A percentile compares a stretch with the other conserved stretches of the same genome.
Evolutionary conservation across 805 yeast species (phyloP).

Genomic region (Torulaspora microellipsoides): DNA sequence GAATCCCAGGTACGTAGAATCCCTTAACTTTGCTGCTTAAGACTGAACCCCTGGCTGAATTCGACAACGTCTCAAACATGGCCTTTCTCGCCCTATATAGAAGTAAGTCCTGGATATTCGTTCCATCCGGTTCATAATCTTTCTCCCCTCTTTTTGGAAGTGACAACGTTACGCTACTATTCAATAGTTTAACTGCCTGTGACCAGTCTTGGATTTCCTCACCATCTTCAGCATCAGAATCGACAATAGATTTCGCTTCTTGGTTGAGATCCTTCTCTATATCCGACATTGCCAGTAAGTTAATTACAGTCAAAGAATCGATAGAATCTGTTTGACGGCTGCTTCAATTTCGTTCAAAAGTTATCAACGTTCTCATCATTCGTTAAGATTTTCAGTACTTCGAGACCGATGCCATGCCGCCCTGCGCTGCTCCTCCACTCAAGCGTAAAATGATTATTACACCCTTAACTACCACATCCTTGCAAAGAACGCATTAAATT

Average conservation of each 20-base stretch:
- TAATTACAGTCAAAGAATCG: not conserved
- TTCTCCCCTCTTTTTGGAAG: constrained; percentile 75
- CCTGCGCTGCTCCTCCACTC: not conserved
- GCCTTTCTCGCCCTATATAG: constrained; percentile 55
- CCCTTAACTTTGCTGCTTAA: constrained; percentile 50
- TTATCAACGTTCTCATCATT: no score
- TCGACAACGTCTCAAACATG: constrained; percentile 65
- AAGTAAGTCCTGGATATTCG: constrained; percentile 44
- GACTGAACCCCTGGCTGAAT: constrained; percentile 43
- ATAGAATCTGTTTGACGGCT: no score
- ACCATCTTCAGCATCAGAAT: constrained; percentile 34
- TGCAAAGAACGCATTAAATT: not conserved
- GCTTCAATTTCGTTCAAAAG: no score
- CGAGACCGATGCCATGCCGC: no score
- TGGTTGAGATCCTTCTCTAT: not conserved
- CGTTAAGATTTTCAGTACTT: no score
- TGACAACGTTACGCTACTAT: constrained; percentile 15
- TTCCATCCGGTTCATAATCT: constrained; percentile 81
- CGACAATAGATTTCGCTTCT: not conserved
- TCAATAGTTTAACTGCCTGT: constrained; percentile 30
- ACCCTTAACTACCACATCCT: not conserved
- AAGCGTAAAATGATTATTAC: not conserved
- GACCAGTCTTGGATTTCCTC: constrained; percentile 57
- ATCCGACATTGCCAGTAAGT: not conserved
- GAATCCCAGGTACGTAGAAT: constrained; percentile 38